These are phyloP conservation scores for Phanerodontia chrysosporium DNA, from an alignment of 768 basidiomycete species.

Conservation along the genomic window DNA sequence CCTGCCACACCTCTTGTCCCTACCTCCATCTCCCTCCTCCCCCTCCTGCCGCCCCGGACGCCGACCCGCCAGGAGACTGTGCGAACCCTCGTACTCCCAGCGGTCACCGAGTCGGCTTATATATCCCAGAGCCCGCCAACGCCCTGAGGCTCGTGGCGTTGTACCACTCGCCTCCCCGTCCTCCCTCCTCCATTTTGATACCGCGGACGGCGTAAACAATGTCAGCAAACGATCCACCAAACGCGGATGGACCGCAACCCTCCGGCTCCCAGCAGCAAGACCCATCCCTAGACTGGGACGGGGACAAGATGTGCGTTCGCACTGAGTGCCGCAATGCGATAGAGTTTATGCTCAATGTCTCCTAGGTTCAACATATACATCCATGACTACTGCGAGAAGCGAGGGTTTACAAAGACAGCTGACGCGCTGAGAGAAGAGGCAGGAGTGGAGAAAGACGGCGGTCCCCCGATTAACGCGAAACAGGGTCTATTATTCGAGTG, in stretches of 20 bases:
- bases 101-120: neutral
- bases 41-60: neutral
- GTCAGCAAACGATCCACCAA: neutral
- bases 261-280: neutral
- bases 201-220: neutral
- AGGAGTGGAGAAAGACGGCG: constrained; percentile 54
- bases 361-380: constrained; percentile 88
- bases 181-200: neutral
- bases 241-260: constrained; percentile 13
- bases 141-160: neutral
- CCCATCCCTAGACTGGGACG: constrained; percentile 61
- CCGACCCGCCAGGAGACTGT: neutral
- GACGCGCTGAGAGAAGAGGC: constrained; percentile 63
- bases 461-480: constrained; percentile 77
- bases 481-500: constrained; percentile 84
- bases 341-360: constrained; percentile 1
- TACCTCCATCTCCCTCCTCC: neutral
- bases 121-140: neutral
- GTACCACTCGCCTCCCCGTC: neutral
- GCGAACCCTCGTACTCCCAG: neutral
- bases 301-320: constrained; percentile 68
- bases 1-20: neutral
- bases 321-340: neutral
- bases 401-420: constrained; percentile 73
- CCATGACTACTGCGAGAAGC: constrained; percentile 79